Evolutionary conservation across 202 grass and related monocot genomes (phyloP), one percentile per base, ranked within the genome.

Genomic region (Schoenoplectus tabernaemontani): DNA sequence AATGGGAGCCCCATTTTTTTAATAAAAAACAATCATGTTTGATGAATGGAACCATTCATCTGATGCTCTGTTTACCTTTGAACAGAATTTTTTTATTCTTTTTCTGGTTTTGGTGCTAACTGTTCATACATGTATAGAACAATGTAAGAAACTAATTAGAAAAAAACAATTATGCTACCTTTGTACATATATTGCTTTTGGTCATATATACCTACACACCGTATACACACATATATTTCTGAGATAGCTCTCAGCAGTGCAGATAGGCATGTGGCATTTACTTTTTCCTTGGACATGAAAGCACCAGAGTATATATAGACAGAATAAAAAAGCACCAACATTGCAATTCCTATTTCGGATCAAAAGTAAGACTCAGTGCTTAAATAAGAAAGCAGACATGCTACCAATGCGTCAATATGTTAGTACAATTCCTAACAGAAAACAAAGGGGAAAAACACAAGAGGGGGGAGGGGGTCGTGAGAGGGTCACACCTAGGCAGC

Each of bases 321-420:
- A 75, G 70, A 15, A 13, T 75, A 6, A 4, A 16, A 54, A 15
- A 34, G 47, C 48, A 75, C 6, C 47, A 75, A n/a, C 8, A 11
- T 36, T 50, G 36, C n/a, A 13, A 69, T 33, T 71, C 32, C 15
- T 30, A 7, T 75, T 54, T 75, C 70, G 70, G 70, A 75, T 75
- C 70, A 75, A 54, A 56, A 75, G 70, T 75, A 54, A 54, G 70
- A 54, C 44, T 75, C 70, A 78, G 39, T 32, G 59, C 39, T 48
- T 80, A 64, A 80, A 80, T 80, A 63, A 65, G 78, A 80, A 64
- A 80, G 44, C 44, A 48, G 78, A 80, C 78, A 50, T 61, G 39
- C 19, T 80, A 80, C 78, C 78, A 64, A 80, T 80, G 56, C 9
- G 47, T 75, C 28, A 46, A 78, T 78, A 56, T 59, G 60, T 34